phyloP scores from a whole-genome alignment of 2,329 filamentous ascomycete genomes.

The Botrytis byssoidea region DNA sequence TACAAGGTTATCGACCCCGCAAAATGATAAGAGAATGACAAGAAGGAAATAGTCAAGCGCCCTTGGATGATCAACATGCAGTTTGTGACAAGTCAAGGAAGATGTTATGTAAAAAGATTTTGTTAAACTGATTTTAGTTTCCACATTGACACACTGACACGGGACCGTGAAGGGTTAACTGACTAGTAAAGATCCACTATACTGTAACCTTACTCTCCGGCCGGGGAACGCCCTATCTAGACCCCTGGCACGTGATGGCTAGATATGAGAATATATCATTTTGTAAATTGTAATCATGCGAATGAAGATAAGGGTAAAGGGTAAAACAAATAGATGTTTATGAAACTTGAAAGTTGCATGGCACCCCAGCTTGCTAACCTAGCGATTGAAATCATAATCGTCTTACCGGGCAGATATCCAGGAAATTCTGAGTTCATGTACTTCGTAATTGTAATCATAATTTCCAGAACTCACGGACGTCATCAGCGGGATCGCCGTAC shows the following conservation, averaged over 20 bases:
- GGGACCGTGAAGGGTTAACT: background rate
- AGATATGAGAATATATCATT: constrained; percentile 6
- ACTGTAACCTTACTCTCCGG: constrained; percentile 8
- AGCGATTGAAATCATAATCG: background rate
- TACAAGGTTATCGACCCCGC: constrained; percentile 14
- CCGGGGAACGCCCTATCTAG: constrained; percentile 12
- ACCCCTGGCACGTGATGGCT: constrained; percentile 18
- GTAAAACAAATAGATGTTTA: background rate
- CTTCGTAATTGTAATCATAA: background rate
- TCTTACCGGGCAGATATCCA: background rate
- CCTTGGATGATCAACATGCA: background rate
- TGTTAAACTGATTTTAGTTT: background rate
- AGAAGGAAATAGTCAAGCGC: constrained; percentile 11
- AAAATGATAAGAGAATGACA: constrained; percentile 21
- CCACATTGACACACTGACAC: background rate
- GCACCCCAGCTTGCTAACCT: background rate
- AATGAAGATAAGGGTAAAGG: background rate
- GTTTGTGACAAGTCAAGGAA: background rate
- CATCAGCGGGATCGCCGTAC: constrained; percentile 3
- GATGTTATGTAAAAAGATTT: constrained; percentile 16
- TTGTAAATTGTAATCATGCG: background rate
- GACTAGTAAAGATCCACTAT: background rate
- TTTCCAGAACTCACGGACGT: background rate
- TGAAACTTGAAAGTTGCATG: background rate
- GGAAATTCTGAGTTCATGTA: background rate